Evolutionary conservation across 345 rosid genomes (phyloP).

Genomic region (Durio zibethinus): DNA sequence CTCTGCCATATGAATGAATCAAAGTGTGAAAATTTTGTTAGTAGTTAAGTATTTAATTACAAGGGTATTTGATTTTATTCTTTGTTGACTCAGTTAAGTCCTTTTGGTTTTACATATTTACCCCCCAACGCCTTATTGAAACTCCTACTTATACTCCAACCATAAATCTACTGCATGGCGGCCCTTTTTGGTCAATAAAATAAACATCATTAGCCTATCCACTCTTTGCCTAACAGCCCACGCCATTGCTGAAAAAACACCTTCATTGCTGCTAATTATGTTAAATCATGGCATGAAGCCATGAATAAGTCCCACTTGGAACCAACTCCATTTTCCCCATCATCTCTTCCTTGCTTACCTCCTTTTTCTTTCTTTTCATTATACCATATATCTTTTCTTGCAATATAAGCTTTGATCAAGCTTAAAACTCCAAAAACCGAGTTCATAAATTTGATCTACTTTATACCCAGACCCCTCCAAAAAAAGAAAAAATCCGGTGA

Average conservation of each 20-base stretch:
- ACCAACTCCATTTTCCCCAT: neutral
- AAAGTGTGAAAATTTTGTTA: neutral
- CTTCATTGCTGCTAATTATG: constrained; percentile 9
- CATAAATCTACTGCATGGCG: neutral
- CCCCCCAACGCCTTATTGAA: neutral
- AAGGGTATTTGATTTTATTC: neutral
- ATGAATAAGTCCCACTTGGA: neutral
- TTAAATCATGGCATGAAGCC: neutral
- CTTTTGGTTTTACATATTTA: neutral
- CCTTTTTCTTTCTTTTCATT: neutral
- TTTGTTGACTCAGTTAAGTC: neutral
- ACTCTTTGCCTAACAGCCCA: constrained; percentile 19
- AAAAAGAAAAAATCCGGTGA: neutral
- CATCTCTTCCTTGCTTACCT: neutral
- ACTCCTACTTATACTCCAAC: neutral
- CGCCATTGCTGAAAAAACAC: neutral
- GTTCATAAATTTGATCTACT: neutral
- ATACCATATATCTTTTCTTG: neutral
- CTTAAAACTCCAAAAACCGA: neutral
- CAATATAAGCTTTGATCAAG: constrained; percentile 5
- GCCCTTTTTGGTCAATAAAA: constrained; percentile 1
- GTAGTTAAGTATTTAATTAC: neutral
- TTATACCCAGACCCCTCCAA: neutral
- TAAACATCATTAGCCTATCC: constrained; percentile 7
- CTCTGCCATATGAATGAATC: neutral